Evolutionary conservation across 2,329 filamentous ascomycete species (phyloP).

Genomic region (Cladosporium sp.): DNA sequence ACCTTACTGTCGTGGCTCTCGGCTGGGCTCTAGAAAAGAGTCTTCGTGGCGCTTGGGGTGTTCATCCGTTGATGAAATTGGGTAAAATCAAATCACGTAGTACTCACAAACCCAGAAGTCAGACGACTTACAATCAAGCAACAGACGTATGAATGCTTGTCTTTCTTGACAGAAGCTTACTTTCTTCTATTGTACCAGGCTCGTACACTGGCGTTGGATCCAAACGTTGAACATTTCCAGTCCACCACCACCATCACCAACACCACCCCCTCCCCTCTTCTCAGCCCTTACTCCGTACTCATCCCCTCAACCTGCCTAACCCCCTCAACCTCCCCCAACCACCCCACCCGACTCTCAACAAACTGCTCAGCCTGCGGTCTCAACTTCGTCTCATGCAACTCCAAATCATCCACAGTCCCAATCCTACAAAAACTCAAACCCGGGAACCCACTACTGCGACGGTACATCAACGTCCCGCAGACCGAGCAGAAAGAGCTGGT

Average conservation of each 20-base stretch:
- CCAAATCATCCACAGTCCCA: constrained; percentile 64
- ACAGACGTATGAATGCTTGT: too few relatives aligned
- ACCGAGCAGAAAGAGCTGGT: constrained; percentile 61
- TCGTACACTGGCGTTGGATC: too few relatives aligned
- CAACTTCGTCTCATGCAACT: constrained; percentile 57
- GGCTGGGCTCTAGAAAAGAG: neutral
- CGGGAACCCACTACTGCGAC: constrained; percentile 48
- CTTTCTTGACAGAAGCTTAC: too few relatives aligned
- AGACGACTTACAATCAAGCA: too few relatives aligned
- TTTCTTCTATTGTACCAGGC: too few relatives aligned
- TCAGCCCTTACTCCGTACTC: neutral
- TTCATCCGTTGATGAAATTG: neutral
- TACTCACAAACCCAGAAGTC: neutral
- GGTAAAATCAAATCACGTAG: neutral
- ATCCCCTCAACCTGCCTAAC: constrained; percentile 26
- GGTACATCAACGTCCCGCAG: constrained; percentile 64
- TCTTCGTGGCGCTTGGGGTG: neutral
- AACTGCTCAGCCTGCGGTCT: constrained; percentile 41
- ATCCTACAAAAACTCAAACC: constrained; percentile 53
- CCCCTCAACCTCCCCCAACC: constrained; percentile 46
- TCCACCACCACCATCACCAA: too few relatives aligned
- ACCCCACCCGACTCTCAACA: constrained; percentile 53
- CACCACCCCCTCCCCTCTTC: neutral
- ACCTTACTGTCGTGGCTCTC: neutral
- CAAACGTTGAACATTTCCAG: too few relatives aligned